These are phyloP conservation scores for Remersonia thermophila DNA, from an alignment of 2,329 filamentous ascomycete species.

Conservation along the genomic window DNA sequence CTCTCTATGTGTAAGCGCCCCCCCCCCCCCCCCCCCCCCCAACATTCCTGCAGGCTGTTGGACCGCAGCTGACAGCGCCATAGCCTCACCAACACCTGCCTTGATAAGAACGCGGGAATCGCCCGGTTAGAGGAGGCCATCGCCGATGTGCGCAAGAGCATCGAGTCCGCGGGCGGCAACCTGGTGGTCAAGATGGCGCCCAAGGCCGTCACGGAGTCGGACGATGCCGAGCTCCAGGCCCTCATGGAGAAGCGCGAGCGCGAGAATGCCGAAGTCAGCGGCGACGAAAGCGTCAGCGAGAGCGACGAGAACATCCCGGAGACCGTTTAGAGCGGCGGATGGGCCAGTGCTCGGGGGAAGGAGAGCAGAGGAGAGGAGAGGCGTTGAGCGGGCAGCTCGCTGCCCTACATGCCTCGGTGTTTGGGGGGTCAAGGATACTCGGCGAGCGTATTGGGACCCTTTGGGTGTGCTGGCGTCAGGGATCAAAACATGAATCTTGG, in stretches of 20 bases:
- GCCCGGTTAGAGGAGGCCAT: slow-evolving; percentile 79
- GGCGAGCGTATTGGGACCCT: slow-evolving; percentile 1
- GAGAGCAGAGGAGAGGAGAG: background rate
- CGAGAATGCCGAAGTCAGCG: slow-evolving; percentile 95
- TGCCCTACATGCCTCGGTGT: too few species aligned
- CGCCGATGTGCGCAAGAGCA: slow-evolving; percentile 69
- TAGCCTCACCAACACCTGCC: slow-evolving; percentile 70
- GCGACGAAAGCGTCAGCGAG: slow-evolving; percentile 91
- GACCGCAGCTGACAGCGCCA: background rate
- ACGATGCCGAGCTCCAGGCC: slow-evolving; percentile 91
- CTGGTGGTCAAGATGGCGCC: slow-evolving; percentile 95
- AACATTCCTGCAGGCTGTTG: background rate
- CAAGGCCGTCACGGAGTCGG: slow-evolving; percentile 97
- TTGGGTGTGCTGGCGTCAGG: slow-evolving; percentile 5
- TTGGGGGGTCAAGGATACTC: background rate
- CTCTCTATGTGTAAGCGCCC: slow-evolving; percentile 61
- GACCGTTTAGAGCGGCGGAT: slow-evolving; percentile 26
- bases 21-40: background rate
- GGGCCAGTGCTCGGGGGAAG: background rate
- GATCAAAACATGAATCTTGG: slow-evolving; percentile 4
- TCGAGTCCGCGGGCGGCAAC: slow-evolving; percentile 64
- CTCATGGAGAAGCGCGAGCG: slow-evolving; percentile 98
- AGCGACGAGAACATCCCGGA: slow-evolving; percentile 76
- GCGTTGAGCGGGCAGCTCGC: background rate
- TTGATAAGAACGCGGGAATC: slow-evolving; percentile 86